Evolutionary conservation across 306 rosid genomes (phyloP).

Genomic region (Delonix regia): DNA sequence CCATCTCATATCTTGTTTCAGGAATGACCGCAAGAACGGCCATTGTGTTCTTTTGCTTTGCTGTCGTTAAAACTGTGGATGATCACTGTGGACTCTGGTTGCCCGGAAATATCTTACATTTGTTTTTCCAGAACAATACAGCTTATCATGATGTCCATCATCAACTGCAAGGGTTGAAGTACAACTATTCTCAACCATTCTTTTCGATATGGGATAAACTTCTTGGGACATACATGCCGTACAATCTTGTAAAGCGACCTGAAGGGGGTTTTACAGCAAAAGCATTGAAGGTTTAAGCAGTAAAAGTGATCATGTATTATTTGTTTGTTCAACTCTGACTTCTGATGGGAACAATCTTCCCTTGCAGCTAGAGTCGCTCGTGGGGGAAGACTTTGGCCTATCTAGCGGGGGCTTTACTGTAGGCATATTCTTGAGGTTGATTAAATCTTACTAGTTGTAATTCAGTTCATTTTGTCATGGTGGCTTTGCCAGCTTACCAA

Average conservation of each 20-base stretch:
- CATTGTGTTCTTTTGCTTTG: conserved; percentile 78
- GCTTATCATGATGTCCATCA: conserved; percentile 97
- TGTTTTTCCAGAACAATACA: conserved; percentile 78
- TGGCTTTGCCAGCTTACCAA: conserved; percentile 38
- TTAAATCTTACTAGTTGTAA: conserved; percentile 40
- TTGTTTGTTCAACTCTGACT: conserved; percentile 31
- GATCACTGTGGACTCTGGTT: conserved; percentile 93
- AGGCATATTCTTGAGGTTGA: conserved; percentile 43
- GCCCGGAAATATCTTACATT: conserved; percentile 79
- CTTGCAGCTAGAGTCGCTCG: conserved; percentile 4
- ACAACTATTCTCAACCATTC: conserved; percentile 90
- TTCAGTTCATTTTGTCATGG: conserved; percentile 40
- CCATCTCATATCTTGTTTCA: conserved; percentile 71
- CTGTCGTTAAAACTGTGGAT: conserved; percentile 78
- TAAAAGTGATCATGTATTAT: neutral
- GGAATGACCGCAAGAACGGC: conserved; percentile 90
- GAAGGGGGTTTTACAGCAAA: conserved; percentile 81
- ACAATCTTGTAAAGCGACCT: conserved; percentile 62
- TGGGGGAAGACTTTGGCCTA: neutral
- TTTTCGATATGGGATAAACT: conserved; percentile 86
- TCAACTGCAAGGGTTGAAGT: conserved; percentile 83
- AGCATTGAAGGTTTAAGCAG: conserved; percentile 44
- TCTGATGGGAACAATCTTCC: conserved; percentile 24
- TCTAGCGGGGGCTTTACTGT: conserved; percentile 30
- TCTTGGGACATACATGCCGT: conserved; percentile 86